These are phyloP conservation scores for Drechslerella dactyloides DNA, from an alignment of 2,329 filamentous ascomycete species.

Conservation along the genomic window DNA sequence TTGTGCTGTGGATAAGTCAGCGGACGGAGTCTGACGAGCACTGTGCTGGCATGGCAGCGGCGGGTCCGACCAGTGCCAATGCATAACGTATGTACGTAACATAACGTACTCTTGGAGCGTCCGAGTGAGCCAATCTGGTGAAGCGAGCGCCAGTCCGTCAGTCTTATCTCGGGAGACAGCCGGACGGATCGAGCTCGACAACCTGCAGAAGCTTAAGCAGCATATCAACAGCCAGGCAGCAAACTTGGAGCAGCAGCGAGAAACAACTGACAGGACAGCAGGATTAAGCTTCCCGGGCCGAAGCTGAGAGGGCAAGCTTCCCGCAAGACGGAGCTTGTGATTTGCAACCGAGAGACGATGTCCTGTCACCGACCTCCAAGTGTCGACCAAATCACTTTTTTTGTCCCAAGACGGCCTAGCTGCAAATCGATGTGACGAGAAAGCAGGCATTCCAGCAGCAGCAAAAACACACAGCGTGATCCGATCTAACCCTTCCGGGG, in stretches of 20 bases:
- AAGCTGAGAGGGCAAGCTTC: constrained; percentile 13
- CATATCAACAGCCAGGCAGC: not conserved
- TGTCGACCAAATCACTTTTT: constrained; percentile 50
- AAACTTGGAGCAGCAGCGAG: constrained; percentile 22
- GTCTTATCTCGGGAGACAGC: constrained; percentile 6
- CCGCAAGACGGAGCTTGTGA: constrained; percentile 12
- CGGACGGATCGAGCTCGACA: not conserved
- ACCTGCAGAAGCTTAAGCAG: not conserved
- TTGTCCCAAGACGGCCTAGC: constrained; percentile 44
- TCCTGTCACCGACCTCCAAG: constrained; percentile 46
- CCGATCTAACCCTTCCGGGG: not conserved
- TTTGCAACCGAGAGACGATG: constrained; percentile 51
- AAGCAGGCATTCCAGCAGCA: constrained; percentile 47
- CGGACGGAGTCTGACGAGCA: not conserved
- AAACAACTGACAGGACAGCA: constrained; percentile 21
- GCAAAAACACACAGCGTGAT: constrained; percentile 17
- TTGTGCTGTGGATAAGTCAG: not conserved
- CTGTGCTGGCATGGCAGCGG: constrained; percentile 9
- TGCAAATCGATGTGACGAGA: constrained; percentile 50
- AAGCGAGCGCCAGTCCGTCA: not conserved
- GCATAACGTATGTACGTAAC: not conserved
- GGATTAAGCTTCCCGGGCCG: constrained; percentile 29
- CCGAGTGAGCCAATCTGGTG: not conserved
- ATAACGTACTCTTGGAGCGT: not conserved
- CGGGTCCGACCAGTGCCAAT: not conserved